Percentiles rank a stretch among this genome's conserved stretches.
Conservation (phyloP, 345 rosid genomes). For the Brassica nigra region DNA sequence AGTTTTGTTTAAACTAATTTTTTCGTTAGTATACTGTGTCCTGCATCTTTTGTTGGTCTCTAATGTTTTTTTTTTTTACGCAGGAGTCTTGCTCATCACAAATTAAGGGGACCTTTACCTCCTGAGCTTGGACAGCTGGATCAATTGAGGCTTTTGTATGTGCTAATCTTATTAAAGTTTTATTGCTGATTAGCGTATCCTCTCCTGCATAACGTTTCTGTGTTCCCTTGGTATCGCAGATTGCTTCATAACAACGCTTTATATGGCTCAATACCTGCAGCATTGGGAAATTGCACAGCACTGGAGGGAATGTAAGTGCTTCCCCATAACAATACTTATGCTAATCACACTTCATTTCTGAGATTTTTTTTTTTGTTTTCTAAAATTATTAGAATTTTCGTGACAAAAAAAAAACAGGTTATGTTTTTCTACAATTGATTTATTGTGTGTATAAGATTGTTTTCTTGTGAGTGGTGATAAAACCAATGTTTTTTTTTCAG, state of each 20-base stretch:
- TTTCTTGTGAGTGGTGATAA: conserved; percentile 16
- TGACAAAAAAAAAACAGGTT: not conserved
- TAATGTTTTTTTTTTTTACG: conserved; percentile 22
- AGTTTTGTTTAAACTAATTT: conserved; percentile 39
- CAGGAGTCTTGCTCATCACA: conserved; percentile 85
- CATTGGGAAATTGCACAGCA: conserved; percentile 82
- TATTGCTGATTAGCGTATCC: not conserved
- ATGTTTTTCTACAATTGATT: not conserved
- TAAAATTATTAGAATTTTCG: not conserved
- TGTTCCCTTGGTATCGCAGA: conserved; percentile 49
- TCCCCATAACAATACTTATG: not conserved
- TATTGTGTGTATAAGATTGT: not conserved
- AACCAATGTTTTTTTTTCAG: not conserved
- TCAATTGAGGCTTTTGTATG: conserved; percentile 72
- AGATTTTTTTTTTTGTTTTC: not conserved
- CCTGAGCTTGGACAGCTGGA: conserved; percentile 87
- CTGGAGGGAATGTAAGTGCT: conserved; percentile 76
- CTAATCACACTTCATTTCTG: conserved; percentile 10
- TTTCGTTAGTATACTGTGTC: not conserved
- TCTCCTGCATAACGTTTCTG: conserved; percentile 34
- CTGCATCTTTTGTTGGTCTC: conserved; percentile 23
- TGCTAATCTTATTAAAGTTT: conserved; percentile 28
- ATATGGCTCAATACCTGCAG: conserved; percentile 75
- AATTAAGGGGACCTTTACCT: conserved; percentile 77
- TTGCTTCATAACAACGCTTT: conserved; percentile 76